These are phyloP conservation scores for Boeremia exigua DNA, from an alignment of 2,329 filamentous ascomycete genomes.

Conservation along the genomic window DNA sequence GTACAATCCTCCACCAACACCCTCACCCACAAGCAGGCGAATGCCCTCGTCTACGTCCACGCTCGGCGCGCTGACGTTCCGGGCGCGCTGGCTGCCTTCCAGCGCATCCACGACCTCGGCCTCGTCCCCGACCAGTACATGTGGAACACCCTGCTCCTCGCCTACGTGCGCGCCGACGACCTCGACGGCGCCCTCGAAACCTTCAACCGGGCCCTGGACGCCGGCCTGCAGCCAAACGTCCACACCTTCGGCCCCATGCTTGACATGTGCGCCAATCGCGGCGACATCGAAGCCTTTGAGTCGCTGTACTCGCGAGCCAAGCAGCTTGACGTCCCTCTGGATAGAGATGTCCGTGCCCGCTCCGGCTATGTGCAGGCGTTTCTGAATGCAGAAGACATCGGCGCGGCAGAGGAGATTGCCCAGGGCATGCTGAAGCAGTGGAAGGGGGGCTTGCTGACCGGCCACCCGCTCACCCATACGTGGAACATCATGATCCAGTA, in stretches of 20 bases:
- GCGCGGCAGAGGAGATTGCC: constrained; percentile 57
- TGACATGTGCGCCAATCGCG: constrained; percentile 71
- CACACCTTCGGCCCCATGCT: constrained; percentile 77
- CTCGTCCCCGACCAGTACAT: constrained; percentile 64
- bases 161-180: constrained; percentile 70
- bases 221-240: constrained; percentile 60
- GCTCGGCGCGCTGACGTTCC: constrained; percentile 70
- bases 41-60: constrained; percentile 69
- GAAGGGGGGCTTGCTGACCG: constrained; percentile 48
- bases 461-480: constrained; percentile 63
- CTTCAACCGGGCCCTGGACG: constrained; percentile 66
- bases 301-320: constrained; percentile 70
- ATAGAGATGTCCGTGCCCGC: constrained; percentile 30
- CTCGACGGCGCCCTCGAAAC: constrained; percentile 68
- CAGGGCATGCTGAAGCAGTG: constrained; percentile 62
- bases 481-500: constrained; percentile 81
- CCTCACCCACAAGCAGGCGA: constrained; percentile 24
- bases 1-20: constrained; percentile 19
- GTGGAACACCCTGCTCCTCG: constrained; percentile 81
- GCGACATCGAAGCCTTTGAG: constrained; percentile 74
- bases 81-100: constrained; percentile 66
- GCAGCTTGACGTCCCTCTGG: constrained; percentile 40
- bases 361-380: constrained; percentile 67
- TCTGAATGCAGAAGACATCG: constrained; percentile 54
- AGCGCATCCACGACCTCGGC: constrained; percentile 63